Conservation (phyloP, 2,329 filamentous ascomycete species). For the Arthrobotrys musiformis region DNA sequence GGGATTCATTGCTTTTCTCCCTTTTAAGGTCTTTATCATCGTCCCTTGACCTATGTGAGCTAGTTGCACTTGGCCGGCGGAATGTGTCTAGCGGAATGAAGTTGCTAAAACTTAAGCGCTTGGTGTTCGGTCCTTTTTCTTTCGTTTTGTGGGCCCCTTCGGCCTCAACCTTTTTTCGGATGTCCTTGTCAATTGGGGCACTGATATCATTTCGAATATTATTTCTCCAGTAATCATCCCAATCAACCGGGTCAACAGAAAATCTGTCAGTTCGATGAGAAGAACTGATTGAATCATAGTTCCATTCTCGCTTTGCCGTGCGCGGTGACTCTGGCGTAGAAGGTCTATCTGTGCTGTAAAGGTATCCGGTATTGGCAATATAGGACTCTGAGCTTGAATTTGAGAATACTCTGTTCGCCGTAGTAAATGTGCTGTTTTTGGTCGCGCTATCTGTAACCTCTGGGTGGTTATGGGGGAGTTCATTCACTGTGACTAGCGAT, state of each 20-base stretch:
- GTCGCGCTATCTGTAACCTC: conserved; percentile 35
- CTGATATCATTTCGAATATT: conserved; percentile 47
- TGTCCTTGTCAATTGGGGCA: conserved; percentile 48
- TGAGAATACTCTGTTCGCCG: conserved; percentile 41
- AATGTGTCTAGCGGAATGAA: conserved; percentile 54
- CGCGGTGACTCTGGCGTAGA: conserved; percentile 38
- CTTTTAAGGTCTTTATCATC: conserved; percentile 45
- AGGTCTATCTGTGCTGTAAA: conserved; percentile 22
- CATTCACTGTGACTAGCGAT: conserved; percentile 51
- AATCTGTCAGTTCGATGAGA: conserved; percentile 39
- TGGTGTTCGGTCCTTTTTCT: conserved; percentile 24
- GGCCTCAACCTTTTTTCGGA: conserved; percentile 47
- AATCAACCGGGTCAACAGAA: conserved; percentile 40
- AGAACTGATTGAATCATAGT: conserved; percentile 46
- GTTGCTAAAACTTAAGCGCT: conserved; percentile 45
- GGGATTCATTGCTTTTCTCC: conserved; percentile 47
- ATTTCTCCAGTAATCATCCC: conserved; percentile 48
- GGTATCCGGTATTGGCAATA: conserved; percentile 42
- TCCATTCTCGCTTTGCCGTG: conserved; percentile 44
- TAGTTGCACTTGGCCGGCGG: conserved; percentile 42
- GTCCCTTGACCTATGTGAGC: conserved; percentile 39
- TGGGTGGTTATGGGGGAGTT: conserved; percentile 35
- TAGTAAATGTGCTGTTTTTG: conserved; percentile 51
- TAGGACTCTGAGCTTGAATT: conserved; percentile 49
- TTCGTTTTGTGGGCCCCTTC: conserved; percentile 24